phyloP scores from a whole-genome alignment of 441 rosid genomes.

The Arabidopsis hybrid region DNA sequence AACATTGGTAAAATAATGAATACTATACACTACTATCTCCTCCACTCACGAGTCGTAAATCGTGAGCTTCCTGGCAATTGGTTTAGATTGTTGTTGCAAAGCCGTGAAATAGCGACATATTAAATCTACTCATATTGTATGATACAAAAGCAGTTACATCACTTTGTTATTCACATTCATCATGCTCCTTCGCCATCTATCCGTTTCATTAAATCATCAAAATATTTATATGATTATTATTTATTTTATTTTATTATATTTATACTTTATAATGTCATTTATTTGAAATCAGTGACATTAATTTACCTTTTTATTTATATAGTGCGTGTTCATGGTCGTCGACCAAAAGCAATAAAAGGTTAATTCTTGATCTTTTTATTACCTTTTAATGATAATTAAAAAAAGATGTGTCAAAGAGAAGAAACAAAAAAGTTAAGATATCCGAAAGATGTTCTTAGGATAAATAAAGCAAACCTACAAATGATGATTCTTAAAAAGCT shows the following conservation, averaged over 20 bases:
- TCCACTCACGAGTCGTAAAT: constrained; percentile 29
- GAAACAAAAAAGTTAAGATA: constrained; percentile 14
- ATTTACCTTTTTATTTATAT: constrained; percentile 23
- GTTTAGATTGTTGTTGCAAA: constrained; percentile 39
- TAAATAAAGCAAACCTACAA: constrained; percentile 35
- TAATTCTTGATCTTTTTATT: constrained; percentile 27
- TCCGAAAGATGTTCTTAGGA: constrained; percentile 31
- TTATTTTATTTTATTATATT: neutral
- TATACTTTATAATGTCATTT: neutral
- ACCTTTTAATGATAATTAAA: constrained; percentile 16
- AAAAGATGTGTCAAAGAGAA: constrained; percentile 30
- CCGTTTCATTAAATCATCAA: constrained; percentile 37
- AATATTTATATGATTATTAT: neutral
- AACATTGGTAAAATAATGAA: neutral
- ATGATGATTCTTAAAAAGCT: constrained; percentile 31
- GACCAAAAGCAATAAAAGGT: constrained; percentile 35
- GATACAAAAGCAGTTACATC: constrained; percentile 37
- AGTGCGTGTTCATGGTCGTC: constrained; percentile 31
- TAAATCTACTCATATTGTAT: constrained; percentile 38
- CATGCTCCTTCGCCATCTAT: constrained; percentile 41
- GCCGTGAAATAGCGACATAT: constrained; percentile 41
- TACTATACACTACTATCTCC: neutral
- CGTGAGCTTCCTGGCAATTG: constrained; percentile 35
- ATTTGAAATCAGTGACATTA: neutral
- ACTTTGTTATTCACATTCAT: constrained; percentile 41